Percentiles rank a stretch among this genome's conserved stretches.
Evolutionary conservation across 2,329 filamentous ascomycete genomes (phyloP).

Genomic region (Fusarium vanettenii): DNA sequence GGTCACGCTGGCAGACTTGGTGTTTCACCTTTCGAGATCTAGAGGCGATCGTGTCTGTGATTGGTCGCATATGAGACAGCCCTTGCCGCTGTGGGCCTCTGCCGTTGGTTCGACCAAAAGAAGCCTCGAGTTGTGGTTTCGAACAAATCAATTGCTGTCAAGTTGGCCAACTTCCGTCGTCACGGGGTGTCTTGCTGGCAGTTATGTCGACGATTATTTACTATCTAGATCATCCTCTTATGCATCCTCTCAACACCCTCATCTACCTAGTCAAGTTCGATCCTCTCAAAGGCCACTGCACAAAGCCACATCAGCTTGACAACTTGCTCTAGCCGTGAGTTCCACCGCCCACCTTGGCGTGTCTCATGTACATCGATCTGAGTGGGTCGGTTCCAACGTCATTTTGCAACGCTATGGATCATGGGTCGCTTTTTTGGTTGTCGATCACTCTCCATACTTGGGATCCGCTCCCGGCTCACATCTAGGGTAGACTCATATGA

Average conservation of each 20-base stretch:
- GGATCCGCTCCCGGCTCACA: background rate
- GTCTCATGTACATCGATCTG: constrained; percentile 33
- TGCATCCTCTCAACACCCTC: background rate
- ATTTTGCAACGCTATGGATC: constrained; percentile 13
- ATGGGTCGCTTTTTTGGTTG: constrained; percentile 17
- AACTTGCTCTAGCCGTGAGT: background rate
- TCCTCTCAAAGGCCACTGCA: background rate
- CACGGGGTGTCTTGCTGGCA: background rate
- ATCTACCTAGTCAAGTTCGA: background rate
- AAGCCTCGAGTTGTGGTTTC: background rate
- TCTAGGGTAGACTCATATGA: constrained; percentile 17
- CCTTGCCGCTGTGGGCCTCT: constrained; percentile 13
- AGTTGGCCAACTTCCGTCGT: background rate
- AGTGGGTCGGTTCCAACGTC: constrained; percentile 19
- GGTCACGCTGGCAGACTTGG: background rate
- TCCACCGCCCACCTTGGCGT: constrained; percentile 24
- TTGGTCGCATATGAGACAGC: constrained; percentile 5
- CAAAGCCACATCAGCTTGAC: constrained; percentile 7
- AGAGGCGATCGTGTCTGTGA: constrained; percentile 17
- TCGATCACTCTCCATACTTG: constrained; percentile 20
- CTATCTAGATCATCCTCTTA: background rate
- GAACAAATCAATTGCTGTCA: background rate
- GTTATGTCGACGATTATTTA: background rate
- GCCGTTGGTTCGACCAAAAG: background rate
- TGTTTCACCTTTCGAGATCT: constrained; percentile 38